phyloP scores from a whole-genome alignment of 1,139 yeast genomes.

The Magnusiomyces fungicola region DNA sequence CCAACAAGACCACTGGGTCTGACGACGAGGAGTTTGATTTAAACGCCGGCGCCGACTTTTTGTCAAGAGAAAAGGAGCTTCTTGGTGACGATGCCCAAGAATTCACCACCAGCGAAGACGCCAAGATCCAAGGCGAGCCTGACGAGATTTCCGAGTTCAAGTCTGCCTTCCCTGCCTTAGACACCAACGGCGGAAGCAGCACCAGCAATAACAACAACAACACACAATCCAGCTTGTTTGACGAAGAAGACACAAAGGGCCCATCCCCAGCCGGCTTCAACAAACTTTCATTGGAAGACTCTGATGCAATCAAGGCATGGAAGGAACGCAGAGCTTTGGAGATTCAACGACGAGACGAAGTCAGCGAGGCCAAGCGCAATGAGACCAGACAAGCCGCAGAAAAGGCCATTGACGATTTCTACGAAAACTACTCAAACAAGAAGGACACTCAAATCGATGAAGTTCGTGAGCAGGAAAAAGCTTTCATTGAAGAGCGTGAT shows the following conservation, averaged over 20 bases:
- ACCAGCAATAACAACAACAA: neutral
- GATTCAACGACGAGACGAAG: slow-evolving; percentile 72
- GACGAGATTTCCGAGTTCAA: slow-evolving; percentile 42
- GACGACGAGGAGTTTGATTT: slow-evolving; percentile 34
- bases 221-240: slow-evolving; percentile 2
- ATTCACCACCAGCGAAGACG: slow-evolving; percentile 63
- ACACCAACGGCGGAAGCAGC: slow-evolving; percentile 21
- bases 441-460: slow-evolving; percentile 64
- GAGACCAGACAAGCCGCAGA: slow-evolving; percentile 75
- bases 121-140: slow-evolving; percentile 44
- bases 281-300: slow-evolving; percentile 30
- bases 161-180: slow-evolving; percentile 47
- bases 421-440: slow-evolving; percentile 84
- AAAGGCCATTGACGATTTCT: slow-evolving; percentile 84
- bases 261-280: slow-evolving; percentile 7
- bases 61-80: slow-evolving; percentile 76
- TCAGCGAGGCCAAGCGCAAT: slow-evolving; percentile 55
- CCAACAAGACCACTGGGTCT: slow-evolving; percentile 15
- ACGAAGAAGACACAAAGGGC: slow-evolving; percentile 3
- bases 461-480: slow-evolving; percentile 57
- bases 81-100: slow-evolving; percentile 66
- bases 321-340: slow-evolving; percentile 74
- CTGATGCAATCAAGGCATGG: slow-evolving; percentile 55
- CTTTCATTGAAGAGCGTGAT: slow-evolving; percentile 70
- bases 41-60: slow-evolving; percentile 48